Evolutionary conservation across 2,329 filamentous ascomycete species (phyloP), one percentile per base, ranked within the genome.

Genomic region (Microdochium trichocladiopsis): DNA sequence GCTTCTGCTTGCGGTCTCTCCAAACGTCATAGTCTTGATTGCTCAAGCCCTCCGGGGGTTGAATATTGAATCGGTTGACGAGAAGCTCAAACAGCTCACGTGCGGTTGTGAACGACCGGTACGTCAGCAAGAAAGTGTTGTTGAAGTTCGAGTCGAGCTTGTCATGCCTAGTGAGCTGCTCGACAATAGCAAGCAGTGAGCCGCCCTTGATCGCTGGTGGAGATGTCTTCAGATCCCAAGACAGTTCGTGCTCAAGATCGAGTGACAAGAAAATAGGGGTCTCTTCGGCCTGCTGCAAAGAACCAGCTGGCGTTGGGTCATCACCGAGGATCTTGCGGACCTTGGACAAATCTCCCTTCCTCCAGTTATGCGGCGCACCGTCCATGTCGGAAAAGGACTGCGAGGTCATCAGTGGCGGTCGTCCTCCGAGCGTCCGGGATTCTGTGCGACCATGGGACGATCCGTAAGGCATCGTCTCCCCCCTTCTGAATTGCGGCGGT

Each of bases 81-180:
- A 99, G 76, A 66, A 96, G 80, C 68, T 96, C 91, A 63, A 97
- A 97, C 0, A 99, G 77, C 68, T 97, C 94, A 5, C 87, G 78
- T 0, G 93, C 94, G 2, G 86, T 84, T 0, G 94, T 97, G 64
- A 99, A 99, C 0, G 94, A 99, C 56, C 89, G 83, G 68, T 99
- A 99, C 1, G 94, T 99, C 36, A 99, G 81, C 16, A 99, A 83
- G 77, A 99, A 99, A 1, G 94, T 99, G 63, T 93, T 95, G 74
- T 97, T 97, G 73, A 97, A 97, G 56, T 82, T 93, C 2, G 92
- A 90, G 65, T 97, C 94, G 14, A 96, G 80, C 64, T 95, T 94
- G 71, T 99, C 94, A 65, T 99, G 94, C 49, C 94, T 84, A 16
- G 94, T 99, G 47, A 99, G 79, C 64, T 97, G 93, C 69, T 97